Conservation (phyloP, 306 rosid genomes). For the Senna tora region DNA sequence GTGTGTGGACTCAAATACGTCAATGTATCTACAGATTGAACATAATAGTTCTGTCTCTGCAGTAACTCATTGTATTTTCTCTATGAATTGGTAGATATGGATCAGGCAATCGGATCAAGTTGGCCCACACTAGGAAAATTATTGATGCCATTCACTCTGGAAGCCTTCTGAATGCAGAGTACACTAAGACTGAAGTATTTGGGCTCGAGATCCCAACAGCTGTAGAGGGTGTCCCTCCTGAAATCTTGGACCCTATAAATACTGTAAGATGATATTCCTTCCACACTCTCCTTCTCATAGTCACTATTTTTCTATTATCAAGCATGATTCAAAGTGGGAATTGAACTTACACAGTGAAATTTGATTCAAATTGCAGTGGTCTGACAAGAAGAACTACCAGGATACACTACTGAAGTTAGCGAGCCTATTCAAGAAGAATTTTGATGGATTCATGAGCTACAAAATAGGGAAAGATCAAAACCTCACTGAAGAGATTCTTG, state of each 20-base stretch:
- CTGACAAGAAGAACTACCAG: constrained; percentile 61
- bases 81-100: constrained; percentile 59
- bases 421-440: constrained; percentile 72
- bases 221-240: constrained; percentile 75
- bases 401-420: constrained; percentile 59
- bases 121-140: constrained; percentile 72
- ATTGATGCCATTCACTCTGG: constrained; percentile 80
- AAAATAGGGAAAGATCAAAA: constrained; percentile 65
- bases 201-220: constrained; percentile 75
- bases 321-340: constrained; percentile 6
- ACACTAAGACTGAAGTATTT: constrained; percentile 67
- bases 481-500: constrained; percentile 67
- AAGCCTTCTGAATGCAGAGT: constrained; percentile 50
- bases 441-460: constrained; percentile 58
- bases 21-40: background rate
- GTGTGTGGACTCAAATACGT: constrained; percentile 5
- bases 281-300: background rate
- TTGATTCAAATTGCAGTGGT: constrained; percentile 59
- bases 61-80: constrained; percentile 16
- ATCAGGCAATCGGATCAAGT: constrained; percentile 66
- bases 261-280: constrained; percentile 50
- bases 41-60: constrained; percentile 8
- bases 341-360: background rate
- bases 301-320: background rate
- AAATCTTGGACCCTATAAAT: constrained; percentile 70